These are phyloP conservation scores for Sphagnum magellanicum DNA, from an alignment of 228 moss, liverwort and hornwort species.

Conservation along the genomic window DNA sequence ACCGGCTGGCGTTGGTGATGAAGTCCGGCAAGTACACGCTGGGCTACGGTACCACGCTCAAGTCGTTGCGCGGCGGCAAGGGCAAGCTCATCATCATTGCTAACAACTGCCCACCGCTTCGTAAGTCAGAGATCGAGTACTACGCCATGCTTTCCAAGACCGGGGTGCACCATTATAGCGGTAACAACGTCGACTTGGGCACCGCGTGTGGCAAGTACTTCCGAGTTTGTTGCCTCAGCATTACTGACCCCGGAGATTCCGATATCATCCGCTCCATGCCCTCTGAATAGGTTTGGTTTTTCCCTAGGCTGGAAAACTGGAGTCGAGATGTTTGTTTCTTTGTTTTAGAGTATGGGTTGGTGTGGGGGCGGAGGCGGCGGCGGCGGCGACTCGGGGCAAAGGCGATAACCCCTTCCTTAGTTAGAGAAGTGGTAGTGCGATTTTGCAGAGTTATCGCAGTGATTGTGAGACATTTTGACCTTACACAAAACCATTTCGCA, in stretches of 20 bases:
- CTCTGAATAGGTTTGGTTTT: conserved; percentile 17
- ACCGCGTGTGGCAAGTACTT: conserved; percentile 46
- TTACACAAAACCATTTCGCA: too few species aligned
- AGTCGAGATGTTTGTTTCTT: too few species aligned
- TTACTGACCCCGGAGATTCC: conserved; percentile 48
- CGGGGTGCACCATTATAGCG: conserved; percentile 53
- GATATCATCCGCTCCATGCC: conserved; percentile 61
- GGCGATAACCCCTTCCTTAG: too few species aligned
- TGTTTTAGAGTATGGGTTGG: too few species aligned
- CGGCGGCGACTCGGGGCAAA: too few species aligned
- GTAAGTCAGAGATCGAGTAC: conserved; percentile 66
- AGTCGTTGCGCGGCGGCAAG: conserved; percentile 58
- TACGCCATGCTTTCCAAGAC: conserved; percentile 62
- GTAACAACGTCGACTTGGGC: conserved; percentile 56
- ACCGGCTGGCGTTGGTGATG: conserved; percentile 57
- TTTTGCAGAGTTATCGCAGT: too few species aligned
- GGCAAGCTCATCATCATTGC: conserved; percentile 61
- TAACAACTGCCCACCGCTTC: conserved; percentile 52
- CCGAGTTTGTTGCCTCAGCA: conserved; percentile 43
- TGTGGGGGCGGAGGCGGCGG: too few species aligned
- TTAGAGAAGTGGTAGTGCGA: too few species aligned
- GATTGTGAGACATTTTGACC: too few species aligned
- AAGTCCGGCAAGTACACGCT: conserved; percentile 56
- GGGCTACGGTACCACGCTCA: conserved; percentile 54
- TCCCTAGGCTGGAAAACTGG: not conserved